Percentiles rank a stretch among this genome's conserved stretches.
phyloP scores from a whole-genome alignment of 768 basidiomycete species.

The Rhodosporidiobolus odoratus region DNA sequence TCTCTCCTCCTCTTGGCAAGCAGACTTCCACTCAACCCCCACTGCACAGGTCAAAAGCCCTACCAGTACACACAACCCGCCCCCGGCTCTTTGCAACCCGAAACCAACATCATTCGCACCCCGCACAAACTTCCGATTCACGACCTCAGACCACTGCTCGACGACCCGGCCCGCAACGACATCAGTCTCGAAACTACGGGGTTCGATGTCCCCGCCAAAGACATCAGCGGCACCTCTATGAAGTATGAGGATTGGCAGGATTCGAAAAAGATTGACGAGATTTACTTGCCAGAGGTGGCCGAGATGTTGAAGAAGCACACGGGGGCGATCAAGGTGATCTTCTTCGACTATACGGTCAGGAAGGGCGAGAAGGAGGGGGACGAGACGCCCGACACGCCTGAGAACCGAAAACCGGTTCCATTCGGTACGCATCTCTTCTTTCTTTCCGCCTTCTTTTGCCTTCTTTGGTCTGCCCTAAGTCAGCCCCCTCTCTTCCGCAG shows the following conservation, averaged over 20 bases:
- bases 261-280: constrained; percentile 54
- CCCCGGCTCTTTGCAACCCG: background rate
- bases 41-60: constrained; percentile 9
- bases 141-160: constrained; percentile 37
- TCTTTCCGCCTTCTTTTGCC: background rate
- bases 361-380: constrained; percentile 6
- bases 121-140: constrained; percentile 8
- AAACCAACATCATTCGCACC: constrained; percentile 14
- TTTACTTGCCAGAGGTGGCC: constrained; percentile 61
- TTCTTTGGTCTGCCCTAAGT: background rate
- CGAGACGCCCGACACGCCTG: constrained; percentile 30
- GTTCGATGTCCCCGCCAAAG: constrained; percentile 50
- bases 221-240: constrained; percentile 38
- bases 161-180: background rate
- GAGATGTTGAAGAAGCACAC: constrained; percentile 59
- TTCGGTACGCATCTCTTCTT: background rate
- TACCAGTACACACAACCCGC: constrained; percentile 20
- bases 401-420: constrained; percentile 26
- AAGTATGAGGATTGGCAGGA: constrained; percentile 51
- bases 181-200: constrained; percentile 50
- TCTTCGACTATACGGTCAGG: constrained; percentile 61
- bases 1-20: background rate
- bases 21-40: background rate
- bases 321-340: constrained; percentile 58
- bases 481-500: constrained; percentile 2